phyloP scores from a whole-genome alignment of 2,329 filamentous ascomycete species.

The Ceratocystis harringtonii region DNA sequence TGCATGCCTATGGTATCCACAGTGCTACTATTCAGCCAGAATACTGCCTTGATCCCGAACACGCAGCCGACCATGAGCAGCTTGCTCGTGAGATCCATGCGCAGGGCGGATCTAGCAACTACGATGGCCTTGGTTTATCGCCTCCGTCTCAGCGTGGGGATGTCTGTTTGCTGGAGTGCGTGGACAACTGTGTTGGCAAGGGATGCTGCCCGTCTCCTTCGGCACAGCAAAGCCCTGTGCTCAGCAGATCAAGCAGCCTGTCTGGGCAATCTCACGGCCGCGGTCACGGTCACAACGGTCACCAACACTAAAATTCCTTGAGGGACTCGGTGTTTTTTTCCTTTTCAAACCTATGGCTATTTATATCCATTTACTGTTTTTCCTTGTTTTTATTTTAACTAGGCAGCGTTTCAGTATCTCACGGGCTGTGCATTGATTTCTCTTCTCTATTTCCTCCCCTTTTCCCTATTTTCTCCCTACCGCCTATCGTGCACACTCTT shows the following conservation, averaged over 20 bases:
- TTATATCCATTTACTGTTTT: not conserved
- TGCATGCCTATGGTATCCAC: slow-evolving; percentile 93
- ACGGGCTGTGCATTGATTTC: not conserved
- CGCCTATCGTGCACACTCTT: not conserved
- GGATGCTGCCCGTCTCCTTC: slow-evolving; percentile 29
- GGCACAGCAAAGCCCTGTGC: slow-evolving; percentile 11
- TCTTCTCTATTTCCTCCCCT: not conserved
- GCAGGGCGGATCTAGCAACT: slow-evolving; percentile 24
- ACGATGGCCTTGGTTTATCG: slow-evolving; percentile 22
- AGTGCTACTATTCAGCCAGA: slow-evolving; percentile 96
- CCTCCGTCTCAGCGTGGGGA: slow-evolving; percentile 22
- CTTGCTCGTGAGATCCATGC: slow-evolving; percentile 25
- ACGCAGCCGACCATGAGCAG: slow-evolving; percentile 27
- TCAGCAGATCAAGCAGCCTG: slow-evolving; percentile 13
- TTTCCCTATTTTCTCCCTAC: not conserved
- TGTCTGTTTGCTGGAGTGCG: slow-evolving; percentile 37
- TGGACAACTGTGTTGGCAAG: slow-evolving; percentile 33
- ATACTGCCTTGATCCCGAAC: slow-evolving; percentile 45
- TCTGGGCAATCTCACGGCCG: slow-evolving; percentile 9
- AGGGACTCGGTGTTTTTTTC: not conserved
- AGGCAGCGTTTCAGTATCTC: not conserved
- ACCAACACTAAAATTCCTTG: slow-evolving; percentile 4
- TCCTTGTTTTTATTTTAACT: not conserved
- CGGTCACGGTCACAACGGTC: slow-evolving; percentile 6
- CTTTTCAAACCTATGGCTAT: not conserved